Conservation (phyloP, 805 yeast genomes). For the Ogataea kodamae region DNA sequence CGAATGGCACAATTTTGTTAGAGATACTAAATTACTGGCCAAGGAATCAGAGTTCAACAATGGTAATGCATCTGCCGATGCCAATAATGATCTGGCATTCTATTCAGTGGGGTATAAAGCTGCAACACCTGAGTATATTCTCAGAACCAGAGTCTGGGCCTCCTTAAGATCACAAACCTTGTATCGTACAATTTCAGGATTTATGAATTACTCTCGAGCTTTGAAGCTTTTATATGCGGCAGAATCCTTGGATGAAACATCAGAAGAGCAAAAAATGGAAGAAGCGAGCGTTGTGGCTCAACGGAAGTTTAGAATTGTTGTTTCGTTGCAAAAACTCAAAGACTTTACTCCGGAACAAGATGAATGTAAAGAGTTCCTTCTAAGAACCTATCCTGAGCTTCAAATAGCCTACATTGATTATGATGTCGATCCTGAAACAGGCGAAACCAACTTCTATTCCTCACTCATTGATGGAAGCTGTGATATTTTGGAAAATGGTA, state of each 20-base stretch:
- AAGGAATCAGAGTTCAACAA: slow-evolving; percentile 35
- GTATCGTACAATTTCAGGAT: slow-evolving; percentile 78
- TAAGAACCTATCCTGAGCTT: slow-evolving; percentile 64
- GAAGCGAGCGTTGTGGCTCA: slow-evolving; percentile 53
- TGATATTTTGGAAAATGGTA: slow-evolving; percentile 54
- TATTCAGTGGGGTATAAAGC: slow-evolving; percentile 68
- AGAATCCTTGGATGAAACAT: slow-evolving; percentile 39
- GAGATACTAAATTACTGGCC: slow-evolving; percentile 52
- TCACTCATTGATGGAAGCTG: slow-evolving; percentile 71
- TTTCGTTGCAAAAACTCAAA: slow-evolving; percentile 59
- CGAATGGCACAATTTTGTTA: slow-evolving; percentile 56
- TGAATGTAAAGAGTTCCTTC: slow-evolving; percentile 54
- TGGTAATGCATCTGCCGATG: slow-evolving; percentile 14
- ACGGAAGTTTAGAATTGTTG: slow-evolving; percentile 61
- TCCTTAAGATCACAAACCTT: slow-evolving; percentile 78
- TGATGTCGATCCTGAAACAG: slow-evolving; percentile 42
- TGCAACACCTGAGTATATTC: slow-evolving; percentile 57
- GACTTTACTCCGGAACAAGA: slow-evolving; percentile 54
- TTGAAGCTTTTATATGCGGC: slow-evolving; percentile 60
- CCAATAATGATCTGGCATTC: slow-evolving; percentile 56
- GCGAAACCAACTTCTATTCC: slow-evolving; percentile 51
- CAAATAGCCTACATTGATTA: slow-evolving; percentile 62
- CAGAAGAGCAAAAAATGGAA: slow-evolving; percentile 39
- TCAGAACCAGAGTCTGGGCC: slow-evolving; percentile 83
- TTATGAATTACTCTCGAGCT: slow-evolving; percentile 73